Percentiles rank a stretch among this genome's conserved stretches.
Evolutionary conservation across 441 rosid species (phyloP).

Genomic region (Viola pubescens): DNA sequence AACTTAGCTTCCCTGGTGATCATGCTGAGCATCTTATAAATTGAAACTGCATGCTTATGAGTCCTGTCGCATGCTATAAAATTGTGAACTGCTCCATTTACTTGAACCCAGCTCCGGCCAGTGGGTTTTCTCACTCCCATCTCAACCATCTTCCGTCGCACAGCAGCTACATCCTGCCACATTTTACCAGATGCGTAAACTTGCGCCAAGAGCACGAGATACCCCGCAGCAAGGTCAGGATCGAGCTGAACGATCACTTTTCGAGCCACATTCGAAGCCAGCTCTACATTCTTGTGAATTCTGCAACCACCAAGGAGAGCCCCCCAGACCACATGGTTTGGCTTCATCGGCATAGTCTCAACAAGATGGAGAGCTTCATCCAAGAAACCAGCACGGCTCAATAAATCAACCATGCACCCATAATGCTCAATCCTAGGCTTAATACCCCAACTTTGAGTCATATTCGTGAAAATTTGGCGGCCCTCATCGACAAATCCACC

Average conservation of each 20-base stretch:
- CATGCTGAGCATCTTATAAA: constrained; percentile 25
- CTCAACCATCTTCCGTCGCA: constrained; percentile 31
- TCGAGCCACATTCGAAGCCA: constrained; percentile 35
- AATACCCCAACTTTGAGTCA: constrained; percentile 32
- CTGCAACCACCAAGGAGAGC: constrained; percentile 51
- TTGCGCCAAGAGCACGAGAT: constrained; percentile 35
- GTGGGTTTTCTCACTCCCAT: constrained; percentile 32
- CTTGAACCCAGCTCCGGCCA: constrained; percentile 42
- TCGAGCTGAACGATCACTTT: constrained; percentile 28
- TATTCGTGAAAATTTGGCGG: constrained; percentile 24
- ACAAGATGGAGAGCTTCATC: constrained; percentile 44
- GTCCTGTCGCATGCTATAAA: constrained; percentile 30
- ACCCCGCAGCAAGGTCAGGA: constrained; percentile 29
- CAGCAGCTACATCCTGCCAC: constrained; percentile 38
- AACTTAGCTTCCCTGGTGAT: constrained; percentile 23
- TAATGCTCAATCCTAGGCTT: constrained; percentile 44
- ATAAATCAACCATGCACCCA: constrained; percentile 51
- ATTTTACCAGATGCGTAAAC: constrained; percentile 29
- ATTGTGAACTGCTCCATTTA: constrained; percentile 32
- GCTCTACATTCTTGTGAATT: constrained; percentile 35
- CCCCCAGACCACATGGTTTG: constrained; percentile 46
- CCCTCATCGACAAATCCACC: constrained; percentile 45
- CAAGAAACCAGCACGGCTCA: constrained; percentile 46
- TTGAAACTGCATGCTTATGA: constrained; percentile 21
- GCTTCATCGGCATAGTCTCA: constrained; percentile 43